Conservation (phyloP, 257 asterid species). For the Solanum tacnaense region DNA sequence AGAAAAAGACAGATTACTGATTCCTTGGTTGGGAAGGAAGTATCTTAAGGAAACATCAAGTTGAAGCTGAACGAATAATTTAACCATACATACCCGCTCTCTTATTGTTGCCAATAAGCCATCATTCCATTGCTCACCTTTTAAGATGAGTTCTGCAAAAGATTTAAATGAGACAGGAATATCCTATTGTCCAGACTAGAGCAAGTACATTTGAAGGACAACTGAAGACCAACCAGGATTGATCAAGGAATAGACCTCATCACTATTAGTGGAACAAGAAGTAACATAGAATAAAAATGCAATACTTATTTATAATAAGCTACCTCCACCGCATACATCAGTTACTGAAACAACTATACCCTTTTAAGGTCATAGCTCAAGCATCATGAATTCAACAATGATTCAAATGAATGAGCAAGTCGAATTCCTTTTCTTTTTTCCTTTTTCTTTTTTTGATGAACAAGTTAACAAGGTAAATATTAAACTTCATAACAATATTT, state of each 20-base stretch:
- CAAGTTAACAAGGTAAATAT: background rate
- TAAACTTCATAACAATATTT: background rate
- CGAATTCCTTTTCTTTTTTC: background rate
- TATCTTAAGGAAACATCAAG: background rate
- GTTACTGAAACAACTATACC: background rate
- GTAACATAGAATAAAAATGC: background rate
- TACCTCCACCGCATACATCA: background rate
- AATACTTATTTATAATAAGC: background rate
- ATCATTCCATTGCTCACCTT: constrained; percentile 98
- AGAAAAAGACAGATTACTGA: background rate
- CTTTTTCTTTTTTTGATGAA: background rate
- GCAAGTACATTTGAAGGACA: background rate
- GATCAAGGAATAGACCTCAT: background rate
- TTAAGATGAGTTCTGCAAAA: constrained; percentile 71
- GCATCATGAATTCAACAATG: background rate
- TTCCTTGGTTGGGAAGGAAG: background rate
- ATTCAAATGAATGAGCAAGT: background rate
- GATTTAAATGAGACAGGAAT: background rate
- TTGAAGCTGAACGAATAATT: background rate
- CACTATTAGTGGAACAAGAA: background rate
- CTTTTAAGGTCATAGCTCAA: background rate
- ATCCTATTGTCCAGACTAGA: background rate
- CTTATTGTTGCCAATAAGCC: constrained; percentile 88
- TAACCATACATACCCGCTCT: constrained; percentile 59
- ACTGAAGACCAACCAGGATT: background rate